These are phyloP conservation scores for Pyrus betulifolia DNA, from an alignment of 306 rosid genomes.

Conservation along the genomic window DNA sequence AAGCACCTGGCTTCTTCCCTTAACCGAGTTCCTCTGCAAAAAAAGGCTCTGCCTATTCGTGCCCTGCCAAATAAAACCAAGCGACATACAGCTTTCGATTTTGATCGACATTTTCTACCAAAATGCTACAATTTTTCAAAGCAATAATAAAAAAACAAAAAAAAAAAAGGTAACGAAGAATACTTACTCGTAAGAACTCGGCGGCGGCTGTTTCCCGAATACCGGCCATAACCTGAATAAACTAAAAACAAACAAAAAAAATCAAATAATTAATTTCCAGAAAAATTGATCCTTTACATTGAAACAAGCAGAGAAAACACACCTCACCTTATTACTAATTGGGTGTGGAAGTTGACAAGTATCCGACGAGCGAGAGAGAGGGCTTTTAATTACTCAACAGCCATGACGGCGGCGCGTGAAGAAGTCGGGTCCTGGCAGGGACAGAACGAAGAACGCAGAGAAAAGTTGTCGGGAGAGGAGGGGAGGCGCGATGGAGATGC, in stretches of 20 bases:
- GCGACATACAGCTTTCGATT: neutral
- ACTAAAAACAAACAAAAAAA: neutral
- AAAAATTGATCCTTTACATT: neutral
- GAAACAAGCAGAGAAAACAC: neutral
- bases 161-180: neutral
- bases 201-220: slow-evolving; percentile 39
- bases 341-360: neutral
- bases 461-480: too few relatives aligned
- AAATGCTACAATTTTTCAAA: neutral
- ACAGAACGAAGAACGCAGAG: too few relatives aligned
- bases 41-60: slow-evolving; percentile 34
- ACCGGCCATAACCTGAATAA: slow-evolving; percentile 32
- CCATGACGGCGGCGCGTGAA: neutral
- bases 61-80: slow-evolving; percentile 34
- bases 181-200: slow-evolving; percentile 45
- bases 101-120: neutral
- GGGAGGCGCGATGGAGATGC: too few relatives aligned
- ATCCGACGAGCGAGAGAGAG: too few relatives aligned
- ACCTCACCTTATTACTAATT: neutral
- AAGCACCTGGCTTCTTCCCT: slow-evolving; percentile 30
- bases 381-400: neutral
- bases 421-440: neutral
- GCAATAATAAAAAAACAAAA: neutral
- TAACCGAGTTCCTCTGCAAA: slow-evolving; percentile 27
- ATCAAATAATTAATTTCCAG: neutral